Evolutionary conservation across 352 stramenopile species (phyloP), one percentile per base, ranked within the genome.

Genomic region (Globisporangium heterothallicum): DNA sequence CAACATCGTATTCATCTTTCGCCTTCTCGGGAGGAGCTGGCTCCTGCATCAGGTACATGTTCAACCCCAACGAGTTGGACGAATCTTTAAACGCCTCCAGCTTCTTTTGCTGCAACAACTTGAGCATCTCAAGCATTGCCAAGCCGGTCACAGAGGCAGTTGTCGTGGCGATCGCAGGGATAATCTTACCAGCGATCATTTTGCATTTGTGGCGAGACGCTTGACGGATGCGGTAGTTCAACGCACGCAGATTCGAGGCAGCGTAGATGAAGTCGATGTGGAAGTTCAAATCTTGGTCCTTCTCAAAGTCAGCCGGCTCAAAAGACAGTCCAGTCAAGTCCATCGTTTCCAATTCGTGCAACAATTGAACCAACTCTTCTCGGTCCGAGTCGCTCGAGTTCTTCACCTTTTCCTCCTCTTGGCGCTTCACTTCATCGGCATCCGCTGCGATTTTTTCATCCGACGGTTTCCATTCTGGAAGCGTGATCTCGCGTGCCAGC

Each of bases 171-270:
- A 99, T 99, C 22, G 97, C 97, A 14, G 97, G 97, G 59, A 99
- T 98, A 61, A 99, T 99, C 70, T 99, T 99, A 41, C 97, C 97
- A 8, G 97, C 97, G 59, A 99, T 99, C 64, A 98, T 98, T 76
- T 99, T 99, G 65, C 95, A 91, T 56, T 90, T 93, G 67, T 93
- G 83, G 34, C 83, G 83, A 13, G 80, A 87, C 25, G 81, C 80
- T 58, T 88, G 66, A 49, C 74, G 79, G 51, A 93, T 93, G 48
- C 82, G 79, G 70, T 93, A 93, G 65, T 94, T 94, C 44, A 78
- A 79, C 32, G 82, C 94, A 42, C 97, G 89, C 59, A 99, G 74
- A 77, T 99, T 99, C 13, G 94, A 97, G 30, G 97, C 83, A 21
- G 95, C 96, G 49, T 98, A 97, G 19, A 99, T 94, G 68, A 99